Base-by-base conservation (phyloP, 1,284 basidiomycete genomes). In the Flammula alnicola region DNA sequence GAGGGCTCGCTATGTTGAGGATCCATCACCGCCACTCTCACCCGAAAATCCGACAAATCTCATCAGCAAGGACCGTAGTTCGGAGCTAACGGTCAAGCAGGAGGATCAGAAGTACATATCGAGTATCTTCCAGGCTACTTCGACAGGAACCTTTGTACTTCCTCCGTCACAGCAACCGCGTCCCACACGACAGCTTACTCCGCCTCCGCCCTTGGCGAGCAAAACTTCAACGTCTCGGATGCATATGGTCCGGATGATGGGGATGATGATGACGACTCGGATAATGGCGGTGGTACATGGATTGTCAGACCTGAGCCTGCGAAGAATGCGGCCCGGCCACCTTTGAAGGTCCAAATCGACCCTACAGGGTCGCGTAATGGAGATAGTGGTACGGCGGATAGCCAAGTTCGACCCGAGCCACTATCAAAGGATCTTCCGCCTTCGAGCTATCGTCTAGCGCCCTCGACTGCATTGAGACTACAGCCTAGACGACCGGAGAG, bases 341-440 rank as follows among this genome's bases (percentile, higher is more conserved):
- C 72, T 14, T 57, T 78, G 52, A 77, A 69, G 30, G 72, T 78
- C 8, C 70, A 73, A 47, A 77, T 73, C 23, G 61, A 65, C 22
- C 44, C 54, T 8, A 51, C 53, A 50, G 62, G 42, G 48, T 49
- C 33, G 17, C 16, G 51, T 32, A 32, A 38, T 45, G 26, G 49
- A 43, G 20, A 50, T 16, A 11, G 27, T 40, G 35, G 36, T 32
- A 25, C 37, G 7, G 39, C 11, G 16, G 42, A 50, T 20, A 23
- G 19, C n/a, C 20, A 44, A 29, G 11, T 35, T 16, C 39, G 43
- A 23, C 46, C 44, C 30, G 47, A 54, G 30, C 41, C 36, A 17
- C 33, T 47, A 5, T 39, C 53, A 10, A 53, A 55, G 35, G 54
- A 57, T 32, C 11, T 32, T 4, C 44, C 36, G 11, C 42, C 52